Conservation (phyloP, 805 yeast species). For the Saturnispora besseyi region DNA sequence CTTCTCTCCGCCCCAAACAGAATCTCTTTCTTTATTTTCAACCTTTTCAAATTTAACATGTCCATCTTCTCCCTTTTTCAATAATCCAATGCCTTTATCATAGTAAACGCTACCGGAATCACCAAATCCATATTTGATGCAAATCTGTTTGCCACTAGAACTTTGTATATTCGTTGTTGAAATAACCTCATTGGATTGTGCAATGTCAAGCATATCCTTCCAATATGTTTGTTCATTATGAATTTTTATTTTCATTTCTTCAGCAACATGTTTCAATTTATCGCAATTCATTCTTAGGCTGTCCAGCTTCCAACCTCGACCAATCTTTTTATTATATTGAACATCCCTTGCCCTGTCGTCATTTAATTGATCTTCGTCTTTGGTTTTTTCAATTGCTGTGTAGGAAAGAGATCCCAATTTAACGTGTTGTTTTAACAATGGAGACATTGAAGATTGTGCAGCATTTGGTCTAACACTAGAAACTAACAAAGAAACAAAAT, state of each 20-base stretch:
- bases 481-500: constrained; percentile 74
- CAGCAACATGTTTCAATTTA: constrained; percentile 43
- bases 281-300: constrained; percentile 49
- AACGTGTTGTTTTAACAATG: constrained; percentile 63
- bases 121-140: constrained; percentile 83
- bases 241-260: constrained; percentile 44
- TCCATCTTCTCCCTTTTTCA: constrained; percentile 43
- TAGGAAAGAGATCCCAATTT: constrained; percentile 67
- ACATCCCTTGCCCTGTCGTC: constrained; percentile 14
- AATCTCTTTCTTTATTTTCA: constrained; percentile 29
- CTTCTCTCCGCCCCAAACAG: constrained; percentile 29
- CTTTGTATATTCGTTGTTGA: constrained; percentile 38
- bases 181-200: constrained; percentile 48
- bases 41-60: constrained; percentile 31
- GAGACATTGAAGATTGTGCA: constrained; percentile 81
- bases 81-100: constrained; percentile 68
- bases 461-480: constrained; percentile 79
- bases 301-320: constrained; percentile 80
- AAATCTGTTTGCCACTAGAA: constrained; percentile 32
- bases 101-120: constrained; percentile 77
- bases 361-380: constrained; percentile 13
- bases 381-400: constrained; percentile 15
- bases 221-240: constrained; percentile 60
- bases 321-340: constrained; percentile 26
- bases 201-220: constrained; percentile 39